Base-by-base conservation (phyloP, 176 grass and related monocot genomes). In the Guadua angustifolia region DNA sequence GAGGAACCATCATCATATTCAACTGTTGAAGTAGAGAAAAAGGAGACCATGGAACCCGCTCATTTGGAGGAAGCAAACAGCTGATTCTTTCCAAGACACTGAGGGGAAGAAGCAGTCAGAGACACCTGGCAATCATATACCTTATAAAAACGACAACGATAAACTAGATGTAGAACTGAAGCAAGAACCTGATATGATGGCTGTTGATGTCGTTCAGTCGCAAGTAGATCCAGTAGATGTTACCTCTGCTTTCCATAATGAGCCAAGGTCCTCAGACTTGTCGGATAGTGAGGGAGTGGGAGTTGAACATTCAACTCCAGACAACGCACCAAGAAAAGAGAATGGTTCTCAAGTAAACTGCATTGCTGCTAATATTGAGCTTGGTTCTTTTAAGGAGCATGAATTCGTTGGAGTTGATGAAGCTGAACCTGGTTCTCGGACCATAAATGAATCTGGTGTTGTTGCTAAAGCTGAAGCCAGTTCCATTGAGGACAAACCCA, bases 261-360 rank as follows among this genome's bases (percentile, higher is more conserved):
- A 85, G 33, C 43, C 62, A 63, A 80, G 44, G 14, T 39, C 77
- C 16, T 17, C 21, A 44, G 77, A 85, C 69, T 76, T 69, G 61
- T 18, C 22, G 58, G 76, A 62, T 25, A 40, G 43, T 40, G 79
- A 42, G 0, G 21, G 58, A 72, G 25, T 73, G 72, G 25, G 47
- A 88, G 72, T 53, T 36, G 17, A 38, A 56, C 29, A 55, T 39
- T 56, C 72, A 38, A 56, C 24, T 33, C 46, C 43, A 49, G 46
- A 47, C 24, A 11, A 12, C 17, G 69, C 44, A 73, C 14, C 53
- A 79, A 66, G 32, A 38, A 36, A 24, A 61, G 62, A 85, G 38
- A 70, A 9, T 57, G 19, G 24, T 66, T 74, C 74, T 63, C 47
- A 73, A 71, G 66, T 82, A 85, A 89, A 22, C 43, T 57, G n/a